Conservation (phyloP, 2,329 filamentous ascomycete genomes). For the Colletotrichum sp. region DNA sequence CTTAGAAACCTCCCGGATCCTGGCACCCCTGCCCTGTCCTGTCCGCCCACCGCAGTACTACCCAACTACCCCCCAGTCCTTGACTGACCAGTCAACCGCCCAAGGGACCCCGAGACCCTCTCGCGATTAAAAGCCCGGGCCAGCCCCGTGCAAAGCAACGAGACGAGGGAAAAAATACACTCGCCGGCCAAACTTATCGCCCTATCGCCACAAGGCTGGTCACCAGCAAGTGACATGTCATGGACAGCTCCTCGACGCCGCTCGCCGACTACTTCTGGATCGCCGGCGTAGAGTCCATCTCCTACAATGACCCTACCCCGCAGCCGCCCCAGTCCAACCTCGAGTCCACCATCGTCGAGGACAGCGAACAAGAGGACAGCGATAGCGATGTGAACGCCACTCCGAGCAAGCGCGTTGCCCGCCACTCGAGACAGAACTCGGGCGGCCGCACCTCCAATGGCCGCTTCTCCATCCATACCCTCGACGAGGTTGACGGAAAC, state of each 20-base stretch:
- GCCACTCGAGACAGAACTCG: constrained; percentile 68
- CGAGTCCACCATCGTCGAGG: constrained; percentile 66
- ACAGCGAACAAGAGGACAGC: constrained; percentile 60
- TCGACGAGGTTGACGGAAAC: constrained; percentile 64
- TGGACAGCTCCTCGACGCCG: constrained; percentile 67
- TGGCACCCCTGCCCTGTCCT: constrained; percentile 20
- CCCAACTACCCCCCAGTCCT: constrained; percentile 3
- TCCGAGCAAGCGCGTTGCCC: constrained; percentile 42
- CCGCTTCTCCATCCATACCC: constrained; percentile 57
- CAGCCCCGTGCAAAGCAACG: constrained; percentile 17
- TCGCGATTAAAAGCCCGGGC: constrained; percentile 19
- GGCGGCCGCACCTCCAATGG: constrained; percentile 62
- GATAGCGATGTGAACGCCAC: constrained; percentile 33
- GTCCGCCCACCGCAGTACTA: constrained; percentile 19
- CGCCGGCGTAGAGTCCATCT: constrained; percentile 71
- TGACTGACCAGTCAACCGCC: constrained; percentile 16
- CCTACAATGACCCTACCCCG: constrained; percentile 60
- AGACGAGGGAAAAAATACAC: constrained; percentile 15
- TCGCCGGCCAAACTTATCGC: constrained; percentile 16
- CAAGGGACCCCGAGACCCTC: constrained; percentile 21
- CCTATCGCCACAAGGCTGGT: constrained; percentile 18
- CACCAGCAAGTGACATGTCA: constrained; percentile 48
- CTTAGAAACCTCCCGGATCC: constrained; percentile 19
- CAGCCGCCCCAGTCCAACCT: constrained; percentile 47
- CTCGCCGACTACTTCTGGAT: constrained; percentile 81